Evolutionary conservation across 768 basidiomycete genomes (phyloP).

Genomic region (Calocera cornea): DNA sequence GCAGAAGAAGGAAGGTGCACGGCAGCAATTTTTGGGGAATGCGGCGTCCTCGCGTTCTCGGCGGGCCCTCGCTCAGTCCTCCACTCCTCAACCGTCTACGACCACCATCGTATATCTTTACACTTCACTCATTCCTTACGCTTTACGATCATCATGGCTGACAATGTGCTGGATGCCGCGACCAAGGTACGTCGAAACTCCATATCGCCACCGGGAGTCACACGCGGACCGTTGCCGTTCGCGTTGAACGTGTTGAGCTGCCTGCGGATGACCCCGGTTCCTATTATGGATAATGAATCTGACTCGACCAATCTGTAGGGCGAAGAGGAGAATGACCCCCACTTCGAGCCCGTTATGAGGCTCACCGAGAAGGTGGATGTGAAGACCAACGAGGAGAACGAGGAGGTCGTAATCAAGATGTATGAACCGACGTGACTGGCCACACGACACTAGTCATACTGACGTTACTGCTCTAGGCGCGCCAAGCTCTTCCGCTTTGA

Average conservation of each 20-base stretch:
- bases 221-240: neutral
- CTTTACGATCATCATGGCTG: neutral
- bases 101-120: constrained; percentile 1
- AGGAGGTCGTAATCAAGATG: constrained; percentile 92
- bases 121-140: neutral
- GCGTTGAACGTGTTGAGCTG: neutral
- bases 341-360: constrained; percentile 93
- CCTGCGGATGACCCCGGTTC: neutral
- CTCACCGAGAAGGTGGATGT: constrained; percentile 91
- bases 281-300: neutral
- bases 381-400: constrained; percentile 91
- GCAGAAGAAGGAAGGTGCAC: neutral
- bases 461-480: constrained; percentile 46
- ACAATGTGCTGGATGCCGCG: neutral
- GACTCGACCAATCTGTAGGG: constrained; percentile 15
- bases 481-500: constrained; percentile 97
- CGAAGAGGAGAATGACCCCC: constrained; percentile 72
- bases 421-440: constrained; percentile 32
- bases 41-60: neutral
- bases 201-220: neutral
- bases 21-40: constrained; percentile 3
- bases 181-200: neutral
- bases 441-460: constrained; percentile 23
- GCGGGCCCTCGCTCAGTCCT: neutral
- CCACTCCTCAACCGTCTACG: neutral